Evolutionary conservation across 805 yeast genomes (phyloP).

Genomic region (Schizosaccharomyces japonicus): DNA sequence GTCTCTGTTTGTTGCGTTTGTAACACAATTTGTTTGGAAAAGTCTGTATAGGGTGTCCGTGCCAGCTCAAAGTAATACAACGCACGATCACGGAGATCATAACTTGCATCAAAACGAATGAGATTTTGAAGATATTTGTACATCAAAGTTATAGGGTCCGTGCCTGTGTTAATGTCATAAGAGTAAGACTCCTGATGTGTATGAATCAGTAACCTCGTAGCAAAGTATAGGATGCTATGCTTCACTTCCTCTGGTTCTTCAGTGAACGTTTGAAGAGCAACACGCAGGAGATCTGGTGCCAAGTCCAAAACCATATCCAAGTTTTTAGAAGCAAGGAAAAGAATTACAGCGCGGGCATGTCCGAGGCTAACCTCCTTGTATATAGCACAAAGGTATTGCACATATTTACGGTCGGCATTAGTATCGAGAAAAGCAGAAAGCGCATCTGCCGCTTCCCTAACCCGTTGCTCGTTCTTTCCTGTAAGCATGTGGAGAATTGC

Average conservation of each 20-base stretch:
- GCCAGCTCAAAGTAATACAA: conserved; percentile 45
- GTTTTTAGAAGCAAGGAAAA: conserved; percentile 83
- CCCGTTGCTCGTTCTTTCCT: conserved; percentile 16
- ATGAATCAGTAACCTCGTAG: conserved; percentile 38
- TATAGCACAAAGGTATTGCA: conserved; percentile 20
- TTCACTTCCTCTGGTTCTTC: conserved; percentile 35
- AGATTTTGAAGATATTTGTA: conserved; percentile 39
- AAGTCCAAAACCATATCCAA: conserved; percentile 23
- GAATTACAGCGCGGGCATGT: conserved; percentile 52
- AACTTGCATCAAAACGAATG: conserved; percentile 46
- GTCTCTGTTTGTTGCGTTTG: not conserved
- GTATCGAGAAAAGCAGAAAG: conserved; percentile 51
- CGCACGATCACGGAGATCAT: conserved; percentile 68
- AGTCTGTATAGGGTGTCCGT: conserved; percentile 22
- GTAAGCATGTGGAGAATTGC: conserved; percentile 38
- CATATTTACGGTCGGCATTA: conserved; percentile 27
- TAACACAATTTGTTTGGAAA: not conserved
- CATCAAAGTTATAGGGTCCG: conserved; percentile 23
- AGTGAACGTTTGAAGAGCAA: conserved; percentile 29
- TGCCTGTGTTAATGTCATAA: not conserved
- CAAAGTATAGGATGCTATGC: conserved; percentile 42
- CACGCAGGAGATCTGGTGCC: conserved; percentile 57
- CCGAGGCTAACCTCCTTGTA: conserved; percentile 14
- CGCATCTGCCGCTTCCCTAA: conserved; percentile 47
- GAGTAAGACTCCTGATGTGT: conserved; percentile 11